A percentile compares a stretch with the other conserved stretches of the same genome.
Conservation (phyloP, 1,139 yeast genomes). For the Hyphopichia khmerensis region DNA sequence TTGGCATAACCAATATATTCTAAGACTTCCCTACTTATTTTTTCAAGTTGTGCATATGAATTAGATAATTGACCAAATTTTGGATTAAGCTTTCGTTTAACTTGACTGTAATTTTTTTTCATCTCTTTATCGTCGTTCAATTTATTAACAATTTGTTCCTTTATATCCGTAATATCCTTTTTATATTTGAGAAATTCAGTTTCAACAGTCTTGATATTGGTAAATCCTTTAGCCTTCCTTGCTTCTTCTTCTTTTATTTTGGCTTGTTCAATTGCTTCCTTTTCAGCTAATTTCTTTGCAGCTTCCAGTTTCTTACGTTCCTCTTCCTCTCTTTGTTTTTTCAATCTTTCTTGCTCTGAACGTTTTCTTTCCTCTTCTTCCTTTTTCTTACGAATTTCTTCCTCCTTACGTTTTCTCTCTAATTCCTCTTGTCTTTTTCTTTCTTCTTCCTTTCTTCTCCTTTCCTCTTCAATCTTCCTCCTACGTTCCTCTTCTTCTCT, state of each 20-base stretch:
- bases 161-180: conserved; percentile 58
- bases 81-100: conserved; percentile 76
- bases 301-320: conserved; percentile 1
- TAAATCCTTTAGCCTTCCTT: conserved; percentile 19
- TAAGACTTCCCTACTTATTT: conserved; percentile 51
- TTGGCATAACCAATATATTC: conserved; percentile 48
- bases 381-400: conserved; percentile 8
- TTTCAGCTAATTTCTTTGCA: conserved; percentile 10
- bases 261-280: conserved; percentile 9
- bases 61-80: conserved; percentile 89
- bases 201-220: conserved; percentile 43
- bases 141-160: conserved; percentile 47
- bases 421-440: conserved; percentile 7
- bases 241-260: conserved; percentile 10
- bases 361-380: conserved; percentile 12
- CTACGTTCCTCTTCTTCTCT: conserved; percentile 13
- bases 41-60: conserved; percentile 56
- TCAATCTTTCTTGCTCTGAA: conserved; percentile 9
- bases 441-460: conserved; percentile 8
- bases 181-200: conserved; percentile 51
- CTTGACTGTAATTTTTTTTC: conserved; percentile 41
- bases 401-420: conserved; percentile 10
- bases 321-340: conserved; percentile 11
- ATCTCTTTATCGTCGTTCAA: conserved; percentile 43
- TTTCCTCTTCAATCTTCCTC: conserved; percentile 9